Percentiles rank a stretch among this genome's conserved stretches.
These are phyloP conservation scores for Fusarium redolens DNA, from an alignment of 2,329 filamentous ascomycete genomes.

Conservation along the genomic window DNA sequence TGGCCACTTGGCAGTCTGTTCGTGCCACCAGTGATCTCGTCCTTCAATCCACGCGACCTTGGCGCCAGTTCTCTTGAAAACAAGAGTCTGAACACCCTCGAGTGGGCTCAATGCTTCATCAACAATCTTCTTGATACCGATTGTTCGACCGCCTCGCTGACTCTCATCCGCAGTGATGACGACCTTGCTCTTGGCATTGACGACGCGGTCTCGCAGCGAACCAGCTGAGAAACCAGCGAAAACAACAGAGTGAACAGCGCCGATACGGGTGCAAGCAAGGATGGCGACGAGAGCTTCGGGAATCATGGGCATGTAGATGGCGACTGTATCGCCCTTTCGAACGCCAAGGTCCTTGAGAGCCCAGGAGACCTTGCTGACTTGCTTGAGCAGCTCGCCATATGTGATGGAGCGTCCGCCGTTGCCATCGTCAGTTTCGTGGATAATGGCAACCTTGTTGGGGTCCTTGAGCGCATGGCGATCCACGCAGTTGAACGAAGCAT, in stretches of 20 bases:
- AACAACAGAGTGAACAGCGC: constrained; percentile 92
- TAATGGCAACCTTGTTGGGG: constrained; percentile 89
- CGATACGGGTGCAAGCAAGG: constrained; percentile 86
- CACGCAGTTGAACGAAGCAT: constrained; percentile 94
- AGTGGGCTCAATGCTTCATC: constrained; percentile 87
- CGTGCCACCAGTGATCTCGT: constrained; percentile 94
- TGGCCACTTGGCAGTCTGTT: constrained; percentile 93
- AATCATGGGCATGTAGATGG: constrained; percentile 96
- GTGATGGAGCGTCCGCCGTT: constrained; percentile 86
- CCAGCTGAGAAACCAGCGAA: constrained; percentile 96
- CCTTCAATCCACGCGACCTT: constrained; percentile 86
- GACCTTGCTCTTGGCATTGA: constrained; percentile 86
- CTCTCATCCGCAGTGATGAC: constrained; percentile 95
- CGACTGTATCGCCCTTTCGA: constrained; percentile 92
- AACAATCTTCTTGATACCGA: constrained; percentile 95
- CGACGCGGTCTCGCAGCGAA: constrained; percentile 88
- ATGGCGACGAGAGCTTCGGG: constrained; percentile 85
- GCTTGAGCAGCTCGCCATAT: constrained; percentile 87
- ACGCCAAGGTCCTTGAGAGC: constrained; percentile 92
- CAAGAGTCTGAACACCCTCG: constrained; percentile 83
- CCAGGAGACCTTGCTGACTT: constrained; percentile 86
- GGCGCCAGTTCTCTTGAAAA: constrained; percentile 90
- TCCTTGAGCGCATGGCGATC: constrained; percentile 92
- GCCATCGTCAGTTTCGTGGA: constrained; percentile 93
- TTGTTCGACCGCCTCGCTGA: constrained; percentile 91